Conservation (phyloP, 208 protist genomes). For the Leishmania lainsoni region DNA sequence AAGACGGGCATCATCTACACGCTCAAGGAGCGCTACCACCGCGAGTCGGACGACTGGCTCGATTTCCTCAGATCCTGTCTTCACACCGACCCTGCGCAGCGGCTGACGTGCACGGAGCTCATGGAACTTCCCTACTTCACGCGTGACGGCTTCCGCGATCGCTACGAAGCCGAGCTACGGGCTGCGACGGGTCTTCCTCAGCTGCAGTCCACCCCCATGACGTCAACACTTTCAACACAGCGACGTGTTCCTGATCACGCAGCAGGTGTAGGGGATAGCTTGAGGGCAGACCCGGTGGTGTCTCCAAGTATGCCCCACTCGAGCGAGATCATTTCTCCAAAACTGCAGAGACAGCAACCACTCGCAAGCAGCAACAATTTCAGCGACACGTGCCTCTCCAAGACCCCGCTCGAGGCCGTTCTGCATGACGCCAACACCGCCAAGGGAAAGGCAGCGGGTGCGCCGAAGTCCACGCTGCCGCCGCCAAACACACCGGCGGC, state of each 20-base stretch:
- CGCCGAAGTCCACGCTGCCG: not conserved
- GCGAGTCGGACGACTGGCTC: slow-evolving; percentile 64
- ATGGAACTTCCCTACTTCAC: slow-evolving; percentile 89
- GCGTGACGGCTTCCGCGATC: slow-evolving; percentile 66
- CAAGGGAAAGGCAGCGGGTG: not conserved
- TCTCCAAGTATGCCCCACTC: not conserved
- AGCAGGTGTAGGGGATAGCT: not conserved
- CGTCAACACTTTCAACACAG: slow-evolving; percentile 20
- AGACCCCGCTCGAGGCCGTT: not conserved
- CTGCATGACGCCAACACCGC: not conserved
- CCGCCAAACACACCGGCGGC: not conserved
- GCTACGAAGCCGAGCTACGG: slow-evolving; percentile 83
- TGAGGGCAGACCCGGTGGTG: slow-evolving; percentile 2
- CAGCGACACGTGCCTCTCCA: not conserved
- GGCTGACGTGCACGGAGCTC: slow-evolving; percentile 75
- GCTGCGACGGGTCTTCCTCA: slow-evolving; percentile 26
- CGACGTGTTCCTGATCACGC: not conserved
- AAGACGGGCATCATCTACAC: slow-evolving; percentile 53
- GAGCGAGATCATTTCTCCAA: not conserved
- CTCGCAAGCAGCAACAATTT: not conserved
- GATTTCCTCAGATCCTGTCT: slow-evolving; percentile 84
- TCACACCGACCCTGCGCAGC: slow-evolving; percentile 76
- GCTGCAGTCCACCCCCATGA: slow-evolving; percentile 20
- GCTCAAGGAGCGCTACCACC: slow-evolving; percentile 75
- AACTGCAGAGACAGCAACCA: not conserved